Conservation (phyloP, 1,139 yeast species). For the Yamadazyma oceani region DNA sequence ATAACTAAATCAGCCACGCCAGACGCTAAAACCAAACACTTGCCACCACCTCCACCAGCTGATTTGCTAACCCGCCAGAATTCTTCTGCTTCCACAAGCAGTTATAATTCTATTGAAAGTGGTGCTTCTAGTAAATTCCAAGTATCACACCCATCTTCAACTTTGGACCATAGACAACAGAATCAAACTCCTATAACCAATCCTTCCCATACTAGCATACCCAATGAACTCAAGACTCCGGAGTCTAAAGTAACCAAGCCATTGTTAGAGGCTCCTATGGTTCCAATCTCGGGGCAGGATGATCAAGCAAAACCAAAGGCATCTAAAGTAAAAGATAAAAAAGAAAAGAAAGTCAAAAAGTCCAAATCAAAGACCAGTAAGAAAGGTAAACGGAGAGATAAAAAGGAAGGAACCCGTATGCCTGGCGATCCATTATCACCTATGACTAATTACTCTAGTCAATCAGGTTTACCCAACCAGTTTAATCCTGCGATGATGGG, state of each 20-base stretch:
- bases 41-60: constrained; percentile 1
- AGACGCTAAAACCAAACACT: not conserved
- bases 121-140: constrained; percentile 36
- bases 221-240: constrained; percentile 1
- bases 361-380: constrained; percentile 6
- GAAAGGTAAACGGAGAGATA: constrained; percentile 8
- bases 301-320: not conserved
- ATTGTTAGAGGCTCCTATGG: not conserved
- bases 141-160: constrained; percentile 7
- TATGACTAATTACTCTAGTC: not conserved
- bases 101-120: constrained; percentile 41
- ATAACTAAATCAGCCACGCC: not conserved
- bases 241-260: not conserved
- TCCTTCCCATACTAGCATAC: not conserved
- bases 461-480: constrained; percentile 4
- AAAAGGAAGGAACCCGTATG: not conserved
- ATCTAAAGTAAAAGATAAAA: not conserved
- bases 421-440: constrained; percentile 3
- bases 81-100: constrained; percentile 30
- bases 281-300: not conserved
- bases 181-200: constrained; percentile 1
- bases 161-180: not conserved
- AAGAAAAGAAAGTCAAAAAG: constrained; percentile 8
- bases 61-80: constrained; percentile 17
- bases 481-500: constrained; percentile 1